Base-by-base conservation (phyloP, 2,329 filamentous ascomycete species). In the Teratosphaeria epicoccoides region DNA sequence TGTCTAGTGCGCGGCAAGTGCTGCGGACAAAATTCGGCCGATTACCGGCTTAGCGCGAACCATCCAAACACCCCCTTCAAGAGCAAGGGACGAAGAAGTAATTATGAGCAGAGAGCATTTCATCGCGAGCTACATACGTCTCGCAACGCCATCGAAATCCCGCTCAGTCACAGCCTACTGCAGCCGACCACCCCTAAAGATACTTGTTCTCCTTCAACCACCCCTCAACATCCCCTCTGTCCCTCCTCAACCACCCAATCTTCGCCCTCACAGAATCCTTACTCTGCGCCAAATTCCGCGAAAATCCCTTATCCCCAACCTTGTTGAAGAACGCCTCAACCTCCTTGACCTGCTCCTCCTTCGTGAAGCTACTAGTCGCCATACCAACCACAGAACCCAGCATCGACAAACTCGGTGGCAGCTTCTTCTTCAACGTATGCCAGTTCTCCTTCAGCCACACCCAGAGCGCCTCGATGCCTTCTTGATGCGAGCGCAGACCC, bases 201-300 rank as follows among this genome's bases (percentile, higher is more conserved):
- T 85, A 86, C 49, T 79, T 78, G 61, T 84, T 82, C 62, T 78
- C 74, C 69, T 81, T 80, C 57, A 88, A 71, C 84, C 85, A 90
- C 50, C 69, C 63, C 66, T 80, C 77, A n/a, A 95, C 86, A 69
- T 95, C 88, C 24, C 80, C 77, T 43, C 77, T 75, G 69, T 95
- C 90, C 53, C 88, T 80, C 68, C 81, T 72, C 51, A 94, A 67
- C 88, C 88, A 95, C 54, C 82, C 79, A 61, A 84, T 78, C 80
- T 95, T 97, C 51, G 89, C 89, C 55, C 81, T 80, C 63, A 96
- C 85, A 3, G 83, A 78, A 68, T 97, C 91, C 60, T 85, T 78
- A 68, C 85, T 91, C 75, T 97, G 91, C n/a, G 88, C 88, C 52
- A 97, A 75, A 47, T 87, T 83, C 67, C 90, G 84, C 65, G 95